phyloP scores from a whole-genome alignment of 306 rosid species.

The Sphenostylis stenocarpa region DNA sequence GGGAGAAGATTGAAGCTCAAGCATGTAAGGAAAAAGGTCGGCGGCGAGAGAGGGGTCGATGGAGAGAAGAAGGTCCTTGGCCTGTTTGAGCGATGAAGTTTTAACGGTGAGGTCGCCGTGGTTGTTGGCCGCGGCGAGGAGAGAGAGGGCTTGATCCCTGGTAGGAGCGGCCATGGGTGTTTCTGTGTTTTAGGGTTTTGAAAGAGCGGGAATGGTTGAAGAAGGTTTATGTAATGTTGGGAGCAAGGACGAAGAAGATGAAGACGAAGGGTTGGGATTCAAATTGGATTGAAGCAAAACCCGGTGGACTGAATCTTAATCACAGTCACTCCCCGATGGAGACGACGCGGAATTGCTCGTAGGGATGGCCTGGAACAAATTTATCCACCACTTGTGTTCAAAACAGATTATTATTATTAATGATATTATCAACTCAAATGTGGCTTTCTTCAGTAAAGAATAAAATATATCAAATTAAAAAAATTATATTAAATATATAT shows the following conservation, averaged over 20 bases:
- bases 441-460: neutral
- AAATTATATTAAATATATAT: too few relatives aligned
- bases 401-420: neutral
- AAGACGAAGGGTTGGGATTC: neutral
- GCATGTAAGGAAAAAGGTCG: conserved; percentile 80
- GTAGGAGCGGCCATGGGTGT: conserved; percentile 61
- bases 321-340: conserved; percentile 8
- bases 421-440: neutral
- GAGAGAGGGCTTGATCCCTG: conserved; percentile 76
- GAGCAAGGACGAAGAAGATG: neutral
- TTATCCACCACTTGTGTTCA: neutral
- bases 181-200: conserved; percentile 44
- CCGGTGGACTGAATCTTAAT: conserved; percentile 11
- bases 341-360: conserved; percentile 24
- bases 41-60: conserved; percentile 67
- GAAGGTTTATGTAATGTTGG: conserved; percentile 9
- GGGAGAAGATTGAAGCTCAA: conserved; percentile 84
- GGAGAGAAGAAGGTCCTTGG: conserved; percentile 67
- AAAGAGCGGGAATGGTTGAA: neutral
- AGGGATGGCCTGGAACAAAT: neutral
- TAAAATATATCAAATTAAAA: neutral
- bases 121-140: conserved; percentile 91
- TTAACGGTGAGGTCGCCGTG: conserved; percentile 92
- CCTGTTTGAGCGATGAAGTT: conserved; percentile 74
- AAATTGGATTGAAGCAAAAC: conserved; percentile 30